These are phyloP conservation scores for Linderniella brevidens DNA, from an alignment of 257 asterid species.

Conservation along the genomic window DNA sequence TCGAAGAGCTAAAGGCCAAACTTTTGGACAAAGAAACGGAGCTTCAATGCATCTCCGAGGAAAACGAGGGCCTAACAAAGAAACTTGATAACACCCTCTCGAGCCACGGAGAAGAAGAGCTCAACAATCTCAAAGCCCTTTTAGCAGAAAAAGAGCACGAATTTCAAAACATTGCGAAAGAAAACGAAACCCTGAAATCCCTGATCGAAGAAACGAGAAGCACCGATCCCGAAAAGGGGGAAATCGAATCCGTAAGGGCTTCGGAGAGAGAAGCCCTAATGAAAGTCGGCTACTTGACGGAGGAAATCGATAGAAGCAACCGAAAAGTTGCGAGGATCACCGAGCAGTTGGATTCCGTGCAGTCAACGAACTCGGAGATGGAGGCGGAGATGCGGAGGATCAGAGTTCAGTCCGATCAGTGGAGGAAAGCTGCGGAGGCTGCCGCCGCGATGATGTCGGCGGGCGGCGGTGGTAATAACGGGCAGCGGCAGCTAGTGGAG, in stretches of 20 bases:
- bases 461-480: conserved; percentile 43
- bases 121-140: conserved; percentile 24
- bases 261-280: conserved; percentile 40
- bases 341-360: conserved; percentile 51
- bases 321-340: conserved; percentile 21
- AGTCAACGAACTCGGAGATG: conserved; percentile 42
- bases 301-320: conserved; percentile 44
- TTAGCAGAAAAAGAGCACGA: conserved; percentile 32
- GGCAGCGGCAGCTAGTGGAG: conserved; percentile 31
- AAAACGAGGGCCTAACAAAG: conserved; percentile 32
- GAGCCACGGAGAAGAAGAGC: conserved; percentile 15
- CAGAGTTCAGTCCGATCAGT: conserved; percentile 55
- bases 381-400: conserved; percentile 48
- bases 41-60: conserved; percentile 51
- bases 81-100: conserved; percentile 15
- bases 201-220: conserved; percentile 17
- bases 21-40: conserved; percentile 60
- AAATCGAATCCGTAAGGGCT: conserved; percentile 23
- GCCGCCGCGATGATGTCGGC: conserved; percentile 51
- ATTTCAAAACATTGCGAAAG: conserved; percentile 20
- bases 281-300: conserved; percentile 26
- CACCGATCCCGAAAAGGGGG: conserved; percentile 14
- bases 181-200: conserved; percentile 27
- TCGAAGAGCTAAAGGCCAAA: conserved; percentile 41
- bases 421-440: conserved; percentile 79